phyloP scores from a whole-genome alignment of 805 yeast genomes.

The Pichia kluyveri region DNA sequence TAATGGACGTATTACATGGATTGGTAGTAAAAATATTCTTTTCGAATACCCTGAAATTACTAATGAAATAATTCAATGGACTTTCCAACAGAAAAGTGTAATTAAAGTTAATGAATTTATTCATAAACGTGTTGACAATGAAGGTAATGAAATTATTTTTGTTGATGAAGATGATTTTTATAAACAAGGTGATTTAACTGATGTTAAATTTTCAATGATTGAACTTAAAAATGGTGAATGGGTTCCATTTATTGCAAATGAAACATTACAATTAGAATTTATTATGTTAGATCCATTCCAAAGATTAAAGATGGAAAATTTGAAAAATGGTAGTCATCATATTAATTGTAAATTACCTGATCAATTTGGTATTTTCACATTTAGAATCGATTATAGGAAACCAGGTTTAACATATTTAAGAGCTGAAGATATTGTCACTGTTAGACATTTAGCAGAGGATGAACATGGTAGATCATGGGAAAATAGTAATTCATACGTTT shows the following conservation, averaged over 20 bases:
- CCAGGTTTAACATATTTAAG: slow-evolving; percentile 62
- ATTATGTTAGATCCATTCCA: slow-evolving; percentile 93
- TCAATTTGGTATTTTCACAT: slow-evolving; percentile 95
- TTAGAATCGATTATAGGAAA: slow-evolving; percentile 67
- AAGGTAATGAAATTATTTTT: slow-evolving; percentile 2
- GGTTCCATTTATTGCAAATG: slow-evolving; percentile 44
- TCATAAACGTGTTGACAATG: slow-evolving; percentile 36
- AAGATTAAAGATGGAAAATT: slow-evolving; percentile 51
- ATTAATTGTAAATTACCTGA: slow-evolving; percentile 73
- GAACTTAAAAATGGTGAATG: slow-evolving; percentile 42
- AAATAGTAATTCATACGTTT: slow-evolving; percentile 89
- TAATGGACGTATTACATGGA: slow-evolving; percentile 74
- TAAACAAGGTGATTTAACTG: slow-evolving; percentile 65
- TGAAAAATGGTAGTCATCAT: slow-evolving; percentile 40
- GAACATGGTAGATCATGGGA: slow-evolving; percentile 92
- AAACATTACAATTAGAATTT: slow-evolving; percentile 67
- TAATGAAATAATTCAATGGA: slow-evolving; percentile 55
- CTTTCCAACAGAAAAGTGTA: slow-evolving; percentile 59
- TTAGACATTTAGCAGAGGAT: slow-evolving; percentile 91
- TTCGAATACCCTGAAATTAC: slow-evolving; percentile 34
- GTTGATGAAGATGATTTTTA: slow-evolving; percentile 39
- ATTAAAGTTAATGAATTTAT: slow-evolving; percentile 44
- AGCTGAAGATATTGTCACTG: slow-evolving; percentile 64
- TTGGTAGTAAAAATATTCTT: slow-evolving; percentile 52
- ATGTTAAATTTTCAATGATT: slow-evolving; percentile 43